Evolutionary conservation across 352 stramenopile species (phyloP).

Genomic region (Pythium folliculosum): DNA sequence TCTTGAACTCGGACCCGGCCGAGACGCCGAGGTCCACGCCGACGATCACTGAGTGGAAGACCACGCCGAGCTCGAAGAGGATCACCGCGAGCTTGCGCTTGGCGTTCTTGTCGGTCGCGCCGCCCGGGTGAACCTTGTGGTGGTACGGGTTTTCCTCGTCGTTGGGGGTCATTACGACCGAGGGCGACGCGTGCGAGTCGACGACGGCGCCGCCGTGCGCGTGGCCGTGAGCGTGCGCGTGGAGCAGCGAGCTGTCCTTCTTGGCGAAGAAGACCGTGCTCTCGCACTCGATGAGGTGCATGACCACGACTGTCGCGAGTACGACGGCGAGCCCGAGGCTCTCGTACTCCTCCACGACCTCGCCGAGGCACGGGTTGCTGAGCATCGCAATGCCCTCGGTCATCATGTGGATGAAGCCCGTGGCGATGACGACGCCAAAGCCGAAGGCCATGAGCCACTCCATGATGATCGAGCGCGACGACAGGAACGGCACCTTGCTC

Average conservation of each 20-base stretch:
- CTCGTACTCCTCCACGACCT: conserved; percentile 52
- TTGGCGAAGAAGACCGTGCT: conserved; percentile 53
- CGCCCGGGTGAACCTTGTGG: not conserved
- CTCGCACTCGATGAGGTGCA: conserved; percentile 71
- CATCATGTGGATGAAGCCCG: conserved; percentile 76
- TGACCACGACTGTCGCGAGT: conserved; percentile 59
- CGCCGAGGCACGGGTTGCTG: conserved; percentile 54
- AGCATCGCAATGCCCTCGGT: conserved; percentile 61
- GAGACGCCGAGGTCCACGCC: conserved; percentile 63
- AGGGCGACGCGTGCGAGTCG: not conserved
- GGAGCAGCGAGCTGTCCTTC: conserved; percentile 25
- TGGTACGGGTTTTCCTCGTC: conserved; percentile 26
- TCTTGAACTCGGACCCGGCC: conserved; percentile 48
- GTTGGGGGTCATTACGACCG: conserved; percentile 19
- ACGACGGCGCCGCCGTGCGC: conserved; percentile 1
- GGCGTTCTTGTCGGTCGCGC: conserved; percentile 20
- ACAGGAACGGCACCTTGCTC: conserved; percentile 36
- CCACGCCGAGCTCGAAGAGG: conserved; percentile 56
- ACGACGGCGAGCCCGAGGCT: conserved; percentile 58
- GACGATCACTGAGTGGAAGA: conserved; percentile 75
- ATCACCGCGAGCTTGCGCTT: conserved; percentile 46
- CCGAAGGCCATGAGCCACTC: conserved; percentile 59
- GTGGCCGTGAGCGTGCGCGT: conserved; percentile 41
- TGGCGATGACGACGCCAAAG: conserved; percentile 68
- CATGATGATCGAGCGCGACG: conserved; percentile 46